Evolutionary conservation across 2,329 filamentous ascomycete species (phyloP).

Genomic region (Pyricularia grisea): DNA sequence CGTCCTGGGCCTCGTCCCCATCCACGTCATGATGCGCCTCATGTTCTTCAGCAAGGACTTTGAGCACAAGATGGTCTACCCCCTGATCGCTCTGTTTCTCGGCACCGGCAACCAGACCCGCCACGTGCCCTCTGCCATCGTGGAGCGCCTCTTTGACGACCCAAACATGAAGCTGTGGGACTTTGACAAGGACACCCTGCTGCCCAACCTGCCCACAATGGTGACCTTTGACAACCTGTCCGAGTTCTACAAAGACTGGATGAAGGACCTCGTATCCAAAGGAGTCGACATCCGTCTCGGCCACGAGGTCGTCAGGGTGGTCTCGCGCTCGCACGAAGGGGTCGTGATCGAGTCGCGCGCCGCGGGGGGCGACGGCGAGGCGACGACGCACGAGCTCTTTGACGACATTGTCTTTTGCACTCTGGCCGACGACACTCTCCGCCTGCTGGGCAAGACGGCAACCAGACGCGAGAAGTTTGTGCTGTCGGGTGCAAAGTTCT

Average conservation of each 20-base stretch:
- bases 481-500: slow-evolving; percentile 61
- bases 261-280: slow-evolving; percentile 37
- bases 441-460: slow-evolving; percentile 47
- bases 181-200: slow-evolving; percentile 43
- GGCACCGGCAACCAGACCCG: slow-evolving; percentile 68
- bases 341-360: slow-evolving; percentile 38
- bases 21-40: slow-evolving; percentile 55
- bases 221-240: slow-evolving; percentile 55
- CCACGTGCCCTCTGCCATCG: slow-evolving; percentile 59
- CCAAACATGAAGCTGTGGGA: slow-evolving; percentile 52
- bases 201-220: slow-evolving; percentile 55
- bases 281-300: slow-evolving; percentile 47
- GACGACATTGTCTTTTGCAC: slow-evolving; percentile 60
- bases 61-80: slow-evolving; percentile 59
- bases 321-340: slow-evolving; percentile 39
- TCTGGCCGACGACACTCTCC: slow-evolving; percentile 53
- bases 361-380: slow-evolving; percentile 26
- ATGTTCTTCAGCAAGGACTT: slow-evolving; percentile 64
- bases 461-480: slow-evolving; percentile 55
- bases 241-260: slow-evolving; percentile 52
- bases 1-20: slow-evolving; percentile 49
- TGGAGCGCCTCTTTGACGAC: slow-evolving; percentile 50
- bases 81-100: slow-evolving; percentile 63
- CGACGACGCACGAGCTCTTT: slow-evolving; percentile 42
- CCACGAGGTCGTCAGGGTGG: slow-evolving; percentile 44